Base-by-base conservation (phyloP, 805 yeast species). In the Barnettozyma vustinii region DNA sequence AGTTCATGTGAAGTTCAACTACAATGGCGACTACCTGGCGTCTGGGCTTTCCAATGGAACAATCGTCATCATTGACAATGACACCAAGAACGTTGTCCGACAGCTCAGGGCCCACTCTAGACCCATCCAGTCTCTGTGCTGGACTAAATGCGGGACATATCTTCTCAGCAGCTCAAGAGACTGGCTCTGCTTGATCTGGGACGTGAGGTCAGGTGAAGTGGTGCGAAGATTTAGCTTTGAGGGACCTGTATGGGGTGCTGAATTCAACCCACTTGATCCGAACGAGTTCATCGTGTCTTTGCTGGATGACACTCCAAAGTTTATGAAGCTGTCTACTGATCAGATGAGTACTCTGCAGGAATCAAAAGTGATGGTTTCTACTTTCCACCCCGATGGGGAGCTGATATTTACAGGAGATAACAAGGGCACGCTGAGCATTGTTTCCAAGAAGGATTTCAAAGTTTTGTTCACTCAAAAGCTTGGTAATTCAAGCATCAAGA, bases 151-250 rank as follows among this genome's bases (percentile, higher is more conserved):
- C 63, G 94, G 95, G 0, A 64, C 86, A 21, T 87, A 77, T 57
- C 57, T 91, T 1, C 67, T 91, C 3, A 74, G 87, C 3, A 72
- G 89, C 13, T 80, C 91, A 0, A 79, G 89, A 57, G 97, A 92
- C 63, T 90, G 96, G 94, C 75, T 73, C 45, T 77, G 84, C 39
- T 79, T 84, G 44, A 60, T 90, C 27, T 91, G 97, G 96, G 96
- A 89, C 66, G 65, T 91, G 52, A 54, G 64, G 23, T 58, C 52
- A 8, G 69, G 57, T 61, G 70, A 61, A 43, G 71, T 78, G 45
- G 60, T 72, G 41, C 69, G 75, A 50, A 70, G 63, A 4, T 68
- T 77, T 43, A 67, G 70, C 42, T 82, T 87, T 56, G 84, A 81
- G 46, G 79, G 85, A 0, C 88, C 95, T 1, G 74, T 87, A 2